Evolutionary conservation across 495 filamentous ascomycete species (phyloP).

Genomic region (Aeminium ludgeri): DNA sequence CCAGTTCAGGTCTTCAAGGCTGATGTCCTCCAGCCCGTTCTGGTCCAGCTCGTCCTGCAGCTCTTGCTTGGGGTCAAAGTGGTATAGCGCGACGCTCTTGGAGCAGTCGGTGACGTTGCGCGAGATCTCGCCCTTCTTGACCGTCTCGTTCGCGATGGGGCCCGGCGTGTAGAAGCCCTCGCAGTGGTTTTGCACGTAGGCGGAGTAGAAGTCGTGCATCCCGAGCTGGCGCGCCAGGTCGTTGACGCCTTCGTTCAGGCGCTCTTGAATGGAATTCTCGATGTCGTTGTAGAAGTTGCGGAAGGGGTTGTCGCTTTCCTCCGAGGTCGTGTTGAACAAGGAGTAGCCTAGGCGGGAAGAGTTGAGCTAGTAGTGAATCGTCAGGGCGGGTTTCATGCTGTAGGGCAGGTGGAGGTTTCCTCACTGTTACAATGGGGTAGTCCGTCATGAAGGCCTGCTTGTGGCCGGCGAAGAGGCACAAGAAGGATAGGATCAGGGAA

Average conservation of each 20-base stretch:
- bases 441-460: constrained; percentile 42
- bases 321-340: constrained; percentile 22
- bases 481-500: constrained; percentile 48
- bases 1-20: constrained; percentile 41
- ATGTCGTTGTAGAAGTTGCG: constrained; percentile 19
- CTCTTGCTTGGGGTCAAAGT: constrained; percentile 43
- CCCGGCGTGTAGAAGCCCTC: constrained; percentile 39
- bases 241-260: constrained; percentile 31
- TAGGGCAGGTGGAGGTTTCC: constrained; percentile 13
- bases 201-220: constrained; percentile 56
- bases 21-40: constrained; percentile 35
- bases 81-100: constrained; percentile 33
- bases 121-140: constrained; percentile 15
- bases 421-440: constrained; percentile 50
- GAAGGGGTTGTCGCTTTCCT: constrained; percentile 11
- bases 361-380: constrained; percentile 31
- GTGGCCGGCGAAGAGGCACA: constrained; percentile 56
- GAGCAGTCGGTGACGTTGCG: constrained; percentile 48
- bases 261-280: constrained; percentile 25
- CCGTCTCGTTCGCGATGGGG: constrained; percentile 29
- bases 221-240: constrained; percentile 32
- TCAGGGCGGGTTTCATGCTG: no score
- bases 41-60: constrained; percentile 35
- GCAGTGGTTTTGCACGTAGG: constrained; percentile 56
- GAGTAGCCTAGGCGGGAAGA: constrained; percentile 42